Evolutionary conservation across 2,329 filamentous ascomycete species (phyloP).

Genomic region (Calycina herbarum): DNA sequence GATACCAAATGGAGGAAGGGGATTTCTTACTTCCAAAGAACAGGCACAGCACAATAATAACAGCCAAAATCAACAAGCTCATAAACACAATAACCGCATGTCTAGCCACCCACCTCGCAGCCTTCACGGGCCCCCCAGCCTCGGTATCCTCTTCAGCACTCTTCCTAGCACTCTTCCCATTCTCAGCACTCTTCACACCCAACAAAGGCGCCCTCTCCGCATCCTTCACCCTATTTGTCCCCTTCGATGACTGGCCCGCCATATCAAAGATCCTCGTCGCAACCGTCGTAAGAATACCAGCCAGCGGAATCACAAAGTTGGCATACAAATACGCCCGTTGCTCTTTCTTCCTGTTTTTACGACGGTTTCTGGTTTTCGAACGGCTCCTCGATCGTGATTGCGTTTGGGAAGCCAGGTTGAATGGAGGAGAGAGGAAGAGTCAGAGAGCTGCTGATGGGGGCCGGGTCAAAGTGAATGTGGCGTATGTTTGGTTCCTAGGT

Average conservation of each 20-base stretch:
- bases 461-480: background rate
- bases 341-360: constrained; percentile 6
- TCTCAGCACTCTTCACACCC: constrained; percentile 11
- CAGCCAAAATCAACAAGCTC: constrained; percentile 27
- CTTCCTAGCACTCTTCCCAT: constrained; percentile 3
- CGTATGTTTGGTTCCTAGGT: background rate
- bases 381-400: constrained; percentile 12
- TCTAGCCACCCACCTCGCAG: constrained; percentile 23
- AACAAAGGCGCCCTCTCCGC: constrained; percentile 31
- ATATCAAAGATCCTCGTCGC: constrained; percentile 30
- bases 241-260: constrained; percentile 18
- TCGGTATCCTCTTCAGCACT: background rate
- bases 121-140: constrained; percentile 18
- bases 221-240: constrained; percentile 14
- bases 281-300: constrained; percentile 24
- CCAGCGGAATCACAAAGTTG: constrained; percentile 28
- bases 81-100: constrained; percentile 32
- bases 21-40: constrained; percentile 30
- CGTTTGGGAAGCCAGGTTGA: constrained; percentile 18
- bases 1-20: background rate
- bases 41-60: constrained; percentile 31
- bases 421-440: background rate
- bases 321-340: constrained; percentile 11
- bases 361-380: constrained; percentile 13
- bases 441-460: background rate